These are phyloP conservation scores for Saussurea involucrata DNA, from an alignment of 129 eudicot genomes.

Conservation along the genomic window DNA sequence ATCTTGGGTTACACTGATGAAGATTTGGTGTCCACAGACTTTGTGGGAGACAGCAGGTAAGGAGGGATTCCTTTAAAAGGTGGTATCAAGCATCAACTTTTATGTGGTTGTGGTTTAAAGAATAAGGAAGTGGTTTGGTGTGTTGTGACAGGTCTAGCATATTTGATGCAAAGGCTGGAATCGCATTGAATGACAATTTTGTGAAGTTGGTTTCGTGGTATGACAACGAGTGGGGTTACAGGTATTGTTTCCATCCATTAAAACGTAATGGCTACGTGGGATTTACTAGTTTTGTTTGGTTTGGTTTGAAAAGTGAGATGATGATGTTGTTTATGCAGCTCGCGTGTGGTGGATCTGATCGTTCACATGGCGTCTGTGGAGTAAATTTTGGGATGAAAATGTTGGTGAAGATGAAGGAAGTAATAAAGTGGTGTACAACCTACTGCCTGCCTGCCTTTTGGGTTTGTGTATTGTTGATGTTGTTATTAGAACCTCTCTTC, in stretches of 20 bases:
- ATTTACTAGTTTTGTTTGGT: background rate
- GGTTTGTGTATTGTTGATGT: background rate
- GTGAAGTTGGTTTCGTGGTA: slow-evolving; percentile 78
- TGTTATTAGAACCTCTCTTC: background rate
- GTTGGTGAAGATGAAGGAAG: slow-evolving; percentile 3
- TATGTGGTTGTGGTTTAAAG: background rate
- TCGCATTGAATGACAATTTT: slow-evolving; percentile 57
- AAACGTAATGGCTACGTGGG: background rate
- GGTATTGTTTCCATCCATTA: slow-evolving; percentile 27
- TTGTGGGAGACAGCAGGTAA: slow-evolving; percentile 70
- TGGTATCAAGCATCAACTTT: background rate
- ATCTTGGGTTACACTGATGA: slow-evolving; percentile 76
- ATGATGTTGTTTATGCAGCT: slow-evolving; percentile 22
- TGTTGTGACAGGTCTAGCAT: slow-evolving; percentile 61
- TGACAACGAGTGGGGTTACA: slow-evolving; percentile 94
- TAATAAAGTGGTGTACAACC: background rate
- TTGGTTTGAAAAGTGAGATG: background rate
- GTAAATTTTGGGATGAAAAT: slow-evolving; percentile 19
- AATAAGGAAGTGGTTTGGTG: slow-evolving; percentile 1
- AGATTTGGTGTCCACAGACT: slow-evolving; percentile 78
- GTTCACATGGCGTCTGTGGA: slow-evolving; percentile 54
- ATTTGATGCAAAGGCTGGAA: slow-evolving; percentile 85
- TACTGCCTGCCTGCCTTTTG: background rate
- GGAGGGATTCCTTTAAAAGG: background rate
- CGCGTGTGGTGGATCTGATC: slow-evolving; percentile 72